Conservation (phyloP, 176 grass and related monocot genomes). For the Bothriochloa decipiens region DNA sequence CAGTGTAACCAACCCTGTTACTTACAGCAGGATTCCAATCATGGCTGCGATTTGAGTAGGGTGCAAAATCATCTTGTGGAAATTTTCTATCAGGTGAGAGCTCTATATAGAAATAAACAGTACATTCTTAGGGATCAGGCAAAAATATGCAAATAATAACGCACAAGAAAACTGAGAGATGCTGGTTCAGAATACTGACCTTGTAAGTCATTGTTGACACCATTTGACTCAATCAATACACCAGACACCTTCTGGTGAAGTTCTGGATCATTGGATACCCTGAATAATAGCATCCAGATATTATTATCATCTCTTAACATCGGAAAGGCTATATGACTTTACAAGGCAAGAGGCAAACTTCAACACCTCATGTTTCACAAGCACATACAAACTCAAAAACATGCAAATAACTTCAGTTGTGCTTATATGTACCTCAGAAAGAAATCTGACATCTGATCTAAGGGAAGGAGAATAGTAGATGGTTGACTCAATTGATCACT, state of each 20-base stretch:
- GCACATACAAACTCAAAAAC: conserved; percentile 10
- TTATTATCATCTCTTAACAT: conserved; percentile 34
- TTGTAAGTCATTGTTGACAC: conserved; percentile 44
- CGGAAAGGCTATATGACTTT: background rate
- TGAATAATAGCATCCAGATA: conserved; percentile 38
- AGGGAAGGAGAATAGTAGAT: conserved; percentile 72
- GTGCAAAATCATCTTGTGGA: conserved; percentile 90
- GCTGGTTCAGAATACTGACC: conserved; percentile 44
- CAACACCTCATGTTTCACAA: background rate
- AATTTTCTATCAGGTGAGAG: conserved; percentile 94
- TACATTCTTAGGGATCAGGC: background rate
- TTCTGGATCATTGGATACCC: conserved; percentile 74
- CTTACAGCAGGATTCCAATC: conserved; percentile 97
- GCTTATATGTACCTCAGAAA: conserved; percentile 62
- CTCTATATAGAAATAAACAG: conserved; percentile 53
- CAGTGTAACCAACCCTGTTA: conserved; percentile 41
- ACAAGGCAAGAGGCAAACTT: conserved; percentile 21
- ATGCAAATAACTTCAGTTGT: conserved; percentile 11
- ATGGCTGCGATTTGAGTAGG: conserved; percentile 82
- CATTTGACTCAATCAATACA: conserved; percentile 85
- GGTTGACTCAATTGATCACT: conserved; percentile 50
- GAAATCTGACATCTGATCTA: conserved; percentile 80
- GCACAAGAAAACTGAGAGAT: conserved; percentile 15
- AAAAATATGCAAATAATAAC: conserved; percentile 16
- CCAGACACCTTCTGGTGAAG: conserved; percentile 77